phyloP scores from a whole-genome alignment of 2,329 filamentous ascomycete genomes.

The Pseudonectria foliicola region DNA sequence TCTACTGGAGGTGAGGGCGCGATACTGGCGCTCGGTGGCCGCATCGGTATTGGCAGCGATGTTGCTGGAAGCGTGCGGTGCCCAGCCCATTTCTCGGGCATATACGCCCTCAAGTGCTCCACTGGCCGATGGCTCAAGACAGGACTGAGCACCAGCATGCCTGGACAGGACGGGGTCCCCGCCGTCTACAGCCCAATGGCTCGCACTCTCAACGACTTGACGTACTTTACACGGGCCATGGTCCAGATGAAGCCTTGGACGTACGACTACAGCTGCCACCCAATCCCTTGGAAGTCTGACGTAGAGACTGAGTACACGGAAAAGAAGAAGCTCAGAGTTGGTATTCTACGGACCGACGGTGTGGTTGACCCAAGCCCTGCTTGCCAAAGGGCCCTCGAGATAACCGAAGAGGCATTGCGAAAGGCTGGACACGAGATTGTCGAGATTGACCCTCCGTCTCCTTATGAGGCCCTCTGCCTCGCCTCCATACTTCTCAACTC shows the following conservation, averaged over 20 bases:
- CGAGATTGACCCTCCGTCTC: constrained; percentile 55
- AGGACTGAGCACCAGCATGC: constrained; percentile 80
- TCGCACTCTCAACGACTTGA: constrained; percentile 71
- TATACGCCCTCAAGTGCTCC: constrained; percentile 80
- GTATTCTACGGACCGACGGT: constrained; percentile 69
- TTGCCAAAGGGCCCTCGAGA: constrained; percentile 67
- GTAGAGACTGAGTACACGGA: constrained; percentile 51
- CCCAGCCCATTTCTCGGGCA: constrained; percentile 83
- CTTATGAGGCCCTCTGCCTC: constrained; percentile 68
- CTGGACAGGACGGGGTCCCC: constrained; percentile 82
- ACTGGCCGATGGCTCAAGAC: constrained; percentile 86
- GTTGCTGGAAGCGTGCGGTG: constrained; percentile 83
- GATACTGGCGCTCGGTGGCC: constrained; percentile 70
- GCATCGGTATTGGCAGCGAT: constrained; percentile 86
- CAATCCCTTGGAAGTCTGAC: constrained; percentile 67
- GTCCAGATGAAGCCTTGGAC: constrained; percentile 81
- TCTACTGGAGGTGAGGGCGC: constrained; percentile 83
- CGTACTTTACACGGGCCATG: constrained; percentile 74
- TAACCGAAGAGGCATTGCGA: constrained; percentile 61
- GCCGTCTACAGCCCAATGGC: constrained; percentile 92
- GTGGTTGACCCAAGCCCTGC: constrained; percentile 85
- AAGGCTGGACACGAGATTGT: constrained; percentile 69
- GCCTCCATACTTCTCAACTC: constrained; percentile 76
- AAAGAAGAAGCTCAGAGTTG: constrained; percentile 61
- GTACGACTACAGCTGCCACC: constrained; percentile 81